Evolutionary conservation across 2,329 filamentous ascomycete genomes (phyloP), one percentile per base, ranked within the genome.

Genomic region (Aspergillus ochraceoroseus): DNA sequence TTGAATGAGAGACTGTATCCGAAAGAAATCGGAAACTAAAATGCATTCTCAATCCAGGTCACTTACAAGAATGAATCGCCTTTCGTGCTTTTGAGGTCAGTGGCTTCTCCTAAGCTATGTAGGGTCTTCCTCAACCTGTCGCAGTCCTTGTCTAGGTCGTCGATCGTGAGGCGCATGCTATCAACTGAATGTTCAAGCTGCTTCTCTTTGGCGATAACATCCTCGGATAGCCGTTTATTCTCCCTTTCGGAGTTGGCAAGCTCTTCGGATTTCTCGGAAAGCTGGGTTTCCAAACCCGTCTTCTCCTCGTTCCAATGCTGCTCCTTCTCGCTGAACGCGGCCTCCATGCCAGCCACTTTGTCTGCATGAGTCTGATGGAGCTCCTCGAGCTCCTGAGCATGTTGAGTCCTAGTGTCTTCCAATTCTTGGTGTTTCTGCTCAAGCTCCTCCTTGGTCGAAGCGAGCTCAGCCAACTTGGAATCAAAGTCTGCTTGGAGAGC

Each of bases 41-140:
- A 48, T 25, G 47, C 33, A 48, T 43, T 49, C 38, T 50, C 38
- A 53, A 49, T 47, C 48, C 49, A 58, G 54, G 54, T 54, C 52
- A 70, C 69, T 71, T 66, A 71, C 69, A 71, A 72, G 61, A 70
- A 72, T 54, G 63, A 56, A 57, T 72, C 69, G 44, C 67, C 67
- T 47, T 70, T 70, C 54, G 56, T 71, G 55, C 55, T 71, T 62
- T 61, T 75, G 46, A 73, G 62, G 46, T 72, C 66, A 41, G 70
- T 73, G 46, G 72, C 72, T 56, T 75, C 73, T 33, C 67, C 68
- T 18, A 70, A 62, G 46, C 64, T 70, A 47, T 74, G 70, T 47
- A 73, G 65, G 34, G 70, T 71, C 55, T 71, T 73, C 35, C 67
- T 67, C 44, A 76, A 58, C 29, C 66, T 68, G 33, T 72, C 69